Evolutionary conservation across 163 green algal genomes (phyloP), one percentile per base, ranked within the genome.

Genomic region (Chlamydomonas reinhardtii): DNA sequence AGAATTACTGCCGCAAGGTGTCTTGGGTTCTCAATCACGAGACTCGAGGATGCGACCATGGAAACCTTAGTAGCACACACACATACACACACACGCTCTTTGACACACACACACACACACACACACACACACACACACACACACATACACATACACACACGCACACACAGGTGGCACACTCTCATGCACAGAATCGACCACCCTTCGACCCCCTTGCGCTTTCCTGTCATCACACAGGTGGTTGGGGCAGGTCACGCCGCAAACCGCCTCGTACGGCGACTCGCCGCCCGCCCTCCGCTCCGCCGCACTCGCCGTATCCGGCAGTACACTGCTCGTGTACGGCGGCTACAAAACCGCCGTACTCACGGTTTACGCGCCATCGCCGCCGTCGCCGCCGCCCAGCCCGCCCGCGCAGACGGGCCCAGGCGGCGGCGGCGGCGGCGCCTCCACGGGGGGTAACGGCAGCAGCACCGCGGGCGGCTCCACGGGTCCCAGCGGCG

Each of bases 301-400:
- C 48, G 65, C 66, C 15, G 77, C 65, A 8, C 25, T 74, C 11
- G 48, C 77, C 17, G 66, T 84, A 9, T 32, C 48, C 11, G 77
- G 66, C 19, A 37, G 76, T 17, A 69, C 56, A 20, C 77, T 84
- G 16, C 19, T 84, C n/a, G 24, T 84, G 37, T 84, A 84, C 66
- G 77, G 77, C n/a, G 77, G 77, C 3, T 84, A 84, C 39, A 34
- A 11, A 4, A 76, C 66, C 19, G 5, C 43, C 17, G 25, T 52
- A 12, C 20, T 74, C 9, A 43, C 35, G 0, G 62, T 74, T 0
- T 17, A 34, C 35, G 37, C 76, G 37, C 76, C 76, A 9, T 83
- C 62, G 29, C 76, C 76, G 34, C 74, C 74, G 0, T 39, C 74
- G 14, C 59, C 74, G 56, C 74, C 59, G 34, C 74, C 74, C 2